Conservation (phyloP, 176 grass and related monocot genomes). For the Eragrostis nindensis region DNA sequence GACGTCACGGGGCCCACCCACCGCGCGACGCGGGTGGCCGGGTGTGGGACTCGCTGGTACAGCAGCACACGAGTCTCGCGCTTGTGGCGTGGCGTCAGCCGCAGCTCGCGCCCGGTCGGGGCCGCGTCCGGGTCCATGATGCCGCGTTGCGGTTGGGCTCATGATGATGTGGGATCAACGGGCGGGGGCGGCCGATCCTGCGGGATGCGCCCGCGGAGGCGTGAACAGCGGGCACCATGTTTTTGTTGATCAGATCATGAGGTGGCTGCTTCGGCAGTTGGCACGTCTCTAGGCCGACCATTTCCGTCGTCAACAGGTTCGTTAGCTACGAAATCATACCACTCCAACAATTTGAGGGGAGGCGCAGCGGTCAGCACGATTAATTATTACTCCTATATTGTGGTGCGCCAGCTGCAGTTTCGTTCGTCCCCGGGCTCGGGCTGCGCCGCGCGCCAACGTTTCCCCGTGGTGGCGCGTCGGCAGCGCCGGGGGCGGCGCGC, state of each 20-base stretch:
- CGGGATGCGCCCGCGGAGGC: not conserved
- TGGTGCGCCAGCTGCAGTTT: not conserved
- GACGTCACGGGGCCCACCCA: constrained; percentile 30
- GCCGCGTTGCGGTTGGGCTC: constrained; percentile 12
- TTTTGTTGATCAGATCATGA: not conserved
- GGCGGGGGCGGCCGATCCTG: constrained; percentile 1
- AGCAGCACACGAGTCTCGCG: constrained; percentile 24
- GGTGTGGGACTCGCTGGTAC: not conserved
- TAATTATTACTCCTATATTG: too few relatives aligned
- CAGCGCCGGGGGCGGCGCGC: constrained; percentile 5
- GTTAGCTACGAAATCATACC: too few relatives aligned
- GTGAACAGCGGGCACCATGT: constrained; percentile 27
- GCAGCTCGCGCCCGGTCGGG: not conserved
- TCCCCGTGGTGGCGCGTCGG: constrained; percentile 19
- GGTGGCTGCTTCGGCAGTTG: not conserved
- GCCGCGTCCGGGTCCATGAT: constrained; percentile 27
- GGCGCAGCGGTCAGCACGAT: too few relatives aligned
- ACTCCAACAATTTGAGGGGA: too few relatives aligned
- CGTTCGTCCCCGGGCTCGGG: not conserved
- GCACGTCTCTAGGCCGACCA: not conserved
- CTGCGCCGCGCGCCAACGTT: not conserved
- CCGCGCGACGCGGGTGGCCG: constrained; percentile 28
- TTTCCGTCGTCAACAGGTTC: not conserved
- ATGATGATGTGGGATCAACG: not conserved
- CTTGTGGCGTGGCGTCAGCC: constrained; percentile 32